phyloP scores from a whole-genome alignment of 257 asterid species.

The Petunia axillaris region DNA sequence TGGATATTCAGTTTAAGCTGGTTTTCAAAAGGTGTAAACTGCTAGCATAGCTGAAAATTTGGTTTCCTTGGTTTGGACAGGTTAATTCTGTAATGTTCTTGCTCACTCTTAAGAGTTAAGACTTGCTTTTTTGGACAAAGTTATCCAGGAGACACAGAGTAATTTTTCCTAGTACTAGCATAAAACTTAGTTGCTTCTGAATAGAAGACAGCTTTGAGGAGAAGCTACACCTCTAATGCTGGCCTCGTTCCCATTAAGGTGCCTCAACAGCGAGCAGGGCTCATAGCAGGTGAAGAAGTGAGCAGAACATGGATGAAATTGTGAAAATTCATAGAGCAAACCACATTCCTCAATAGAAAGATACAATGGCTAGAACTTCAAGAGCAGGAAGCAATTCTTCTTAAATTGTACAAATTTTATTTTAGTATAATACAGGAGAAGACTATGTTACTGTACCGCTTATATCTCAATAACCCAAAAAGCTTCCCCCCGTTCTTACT shows the following conservation, averaged over 20 bases:
- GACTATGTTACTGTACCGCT: neutral
- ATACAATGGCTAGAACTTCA: neutral
- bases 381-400: neutral
- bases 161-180: constrained; percentile 3
- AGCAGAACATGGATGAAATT: neutral
- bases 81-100: neutral
- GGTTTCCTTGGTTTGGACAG: constrained; percentile 4
- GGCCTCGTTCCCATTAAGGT: neutral
- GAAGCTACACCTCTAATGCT: constrained; percentile 1
- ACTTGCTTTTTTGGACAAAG: neutral
- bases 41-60: neutral
- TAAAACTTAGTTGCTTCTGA: constrained; percentile 9
- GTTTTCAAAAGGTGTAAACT: neutral
- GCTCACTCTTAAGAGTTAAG: neutral
- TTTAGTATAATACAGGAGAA: neutral
- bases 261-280: neutral
- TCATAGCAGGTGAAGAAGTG: neutral
- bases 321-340: neutral
- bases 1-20: neutral
- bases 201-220: neutral
- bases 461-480: neutral
- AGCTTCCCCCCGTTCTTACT: neutral
- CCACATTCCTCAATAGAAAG: neutral
- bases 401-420: neutral
- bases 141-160: neutral